Conservation (phyloP, 2,329 filamentous ascomycete species). For the Endocalyx cinctus region DNA sequence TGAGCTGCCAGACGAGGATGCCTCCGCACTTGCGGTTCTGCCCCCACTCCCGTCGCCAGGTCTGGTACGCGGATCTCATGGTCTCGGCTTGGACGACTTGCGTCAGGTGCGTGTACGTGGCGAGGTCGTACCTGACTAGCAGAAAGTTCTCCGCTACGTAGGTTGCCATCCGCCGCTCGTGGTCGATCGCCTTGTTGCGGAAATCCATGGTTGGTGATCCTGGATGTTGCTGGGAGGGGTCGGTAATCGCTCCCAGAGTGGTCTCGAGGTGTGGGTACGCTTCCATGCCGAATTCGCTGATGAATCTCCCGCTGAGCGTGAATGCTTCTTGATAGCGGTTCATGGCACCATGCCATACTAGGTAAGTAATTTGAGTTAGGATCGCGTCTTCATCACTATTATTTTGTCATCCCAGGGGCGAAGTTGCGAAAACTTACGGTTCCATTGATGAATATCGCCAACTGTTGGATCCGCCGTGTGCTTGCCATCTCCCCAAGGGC, state of each 20-base stretch:
- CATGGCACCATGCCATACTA: conserved; percentile 71
- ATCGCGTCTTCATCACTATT: too few species aligned
- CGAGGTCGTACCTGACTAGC: conserved; percentile 33
- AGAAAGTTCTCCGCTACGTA: conserved; percentile 75
- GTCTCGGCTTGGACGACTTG: conserved; percentile 52
- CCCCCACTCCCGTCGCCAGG: conserved; percentile 61
- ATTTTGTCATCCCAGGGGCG: too few species aligned
- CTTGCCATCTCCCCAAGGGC: conserved; percentile 67
- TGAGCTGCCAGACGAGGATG: conserved; percentile 64
- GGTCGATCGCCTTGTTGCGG: conserved; percentile 75
- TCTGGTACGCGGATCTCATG: conserved; percentile 45
- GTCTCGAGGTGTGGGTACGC: conserved; percentile 72
- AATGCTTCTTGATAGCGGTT: conserved; percentile 75
- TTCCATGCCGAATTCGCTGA: conserved; percentile 81
- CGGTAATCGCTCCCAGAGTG: conserved; percentile 59
- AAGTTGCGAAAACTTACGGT: conserved; percentile 34
- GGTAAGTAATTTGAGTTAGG: too few species aligned
- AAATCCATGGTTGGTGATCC: conserved; percentile 73
- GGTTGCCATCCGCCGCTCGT: conserved; percentile 68
- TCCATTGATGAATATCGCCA: conserved; percentile 80
- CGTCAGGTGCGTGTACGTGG: conserved; percentile 50
- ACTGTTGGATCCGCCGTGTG: conserved; percentile 63
- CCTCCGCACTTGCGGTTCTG: conserved; percentile 56
- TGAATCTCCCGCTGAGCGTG: conserved; percentile 67
- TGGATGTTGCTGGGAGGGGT: conserved; percentile 49